Conservation (phyloP, 208 protist species). For the Crithidia thermophila region DNA sequence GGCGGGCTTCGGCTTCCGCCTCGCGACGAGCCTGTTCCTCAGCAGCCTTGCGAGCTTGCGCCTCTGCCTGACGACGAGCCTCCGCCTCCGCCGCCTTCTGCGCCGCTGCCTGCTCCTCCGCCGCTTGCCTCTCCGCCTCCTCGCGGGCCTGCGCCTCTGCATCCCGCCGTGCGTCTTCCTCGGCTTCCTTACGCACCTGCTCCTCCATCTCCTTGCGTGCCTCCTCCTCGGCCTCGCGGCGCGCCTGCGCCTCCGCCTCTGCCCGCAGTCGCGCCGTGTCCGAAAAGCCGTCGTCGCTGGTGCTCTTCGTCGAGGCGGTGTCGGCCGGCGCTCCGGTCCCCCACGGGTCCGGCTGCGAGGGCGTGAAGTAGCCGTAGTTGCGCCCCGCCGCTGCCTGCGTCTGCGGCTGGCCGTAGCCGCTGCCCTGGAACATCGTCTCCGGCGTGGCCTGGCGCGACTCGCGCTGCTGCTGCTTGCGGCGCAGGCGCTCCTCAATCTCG, state of each 20-base stretch:
- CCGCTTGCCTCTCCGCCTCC: conserved; percentile 62
- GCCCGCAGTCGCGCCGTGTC: neutral
- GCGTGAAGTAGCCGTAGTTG: conserved; percentile 8
- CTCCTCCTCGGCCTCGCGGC: conserved; percentile 51
- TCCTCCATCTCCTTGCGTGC: conserved; percentile 40
- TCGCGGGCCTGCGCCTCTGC: conserved; percentile 45
- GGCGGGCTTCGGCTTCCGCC: conserved; percentile 44
- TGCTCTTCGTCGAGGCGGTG: neutral
- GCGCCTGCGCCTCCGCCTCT: conserved; percentile 6
- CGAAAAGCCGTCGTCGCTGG: conserved; percentile 11
- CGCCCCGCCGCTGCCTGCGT: neutral
- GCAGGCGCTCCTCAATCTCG: conserved; percentile 56
- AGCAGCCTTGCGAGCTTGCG: conserved; percentile 30
- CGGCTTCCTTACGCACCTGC: conserved; percentile 34
- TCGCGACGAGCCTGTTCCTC: conserved; percentile 40
- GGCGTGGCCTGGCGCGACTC: conserved; percentile 57
- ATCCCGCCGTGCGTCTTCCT: conserved; percentile 84
- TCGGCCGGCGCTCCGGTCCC: neutral
- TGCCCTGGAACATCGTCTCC: neutral
- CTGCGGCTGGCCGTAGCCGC: neutral
- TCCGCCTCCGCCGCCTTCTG: conserved; percentile 69
- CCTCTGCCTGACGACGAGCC: conserved; percentile 41
- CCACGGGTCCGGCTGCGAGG: neutral
- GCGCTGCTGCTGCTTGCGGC: conserved; percentile 41
- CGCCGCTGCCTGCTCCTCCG: conserved; percentile 53